Conservation (phyloP, 805 yeast species). For the Kurtzmaniella cleridarum region DNA sequence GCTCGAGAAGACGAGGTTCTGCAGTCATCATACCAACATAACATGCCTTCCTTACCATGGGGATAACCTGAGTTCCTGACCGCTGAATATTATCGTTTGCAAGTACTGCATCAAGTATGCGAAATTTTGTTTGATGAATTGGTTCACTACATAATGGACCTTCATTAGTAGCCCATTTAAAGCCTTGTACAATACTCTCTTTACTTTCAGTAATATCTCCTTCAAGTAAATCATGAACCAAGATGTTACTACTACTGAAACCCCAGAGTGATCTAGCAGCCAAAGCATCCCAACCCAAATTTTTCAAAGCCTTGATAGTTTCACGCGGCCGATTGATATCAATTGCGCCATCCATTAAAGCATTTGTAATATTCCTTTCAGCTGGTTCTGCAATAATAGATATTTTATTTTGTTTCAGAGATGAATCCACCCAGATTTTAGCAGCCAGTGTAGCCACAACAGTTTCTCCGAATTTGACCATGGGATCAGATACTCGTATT, state of each 20-base stretch:
- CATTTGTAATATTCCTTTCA: conserved; percentile 41
- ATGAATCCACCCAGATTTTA: conserved; percentile 52
- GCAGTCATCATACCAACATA: conserved; percentile 77
- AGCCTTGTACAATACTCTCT: conserved; percentile 66
- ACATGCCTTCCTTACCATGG: conserved; percentile 80
- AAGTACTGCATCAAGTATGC: conserved; percentile 56
- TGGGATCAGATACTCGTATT: conserved; percentile 80
- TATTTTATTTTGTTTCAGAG: conserved; percentile 49
- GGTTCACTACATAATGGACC: conserved; percentile 94
- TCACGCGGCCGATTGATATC: conserved; percentile 33
- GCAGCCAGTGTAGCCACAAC: conserved; percentile 60
- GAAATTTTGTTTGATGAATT: conserved; percentile 63
- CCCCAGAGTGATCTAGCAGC: conserved; percentile 81
- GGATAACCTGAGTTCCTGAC: conserved; percentile 66
- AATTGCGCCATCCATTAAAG: conserved; percentile 48
- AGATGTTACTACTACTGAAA: conserved; percentile 61
- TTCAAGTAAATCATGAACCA: conserved; percentile 66
- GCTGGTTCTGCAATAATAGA: conserved; percentile 77
- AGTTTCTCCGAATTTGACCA: conserved; percentile 75
- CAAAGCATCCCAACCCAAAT: conserved; percentile 75
- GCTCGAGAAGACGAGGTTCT: conserved; percentile 76
- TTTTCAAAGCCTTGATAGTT: conserved; percentile 51
- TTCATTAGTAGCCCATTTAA: conserved; percentile 73
- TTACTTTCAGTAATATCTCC: conserved; percentile 47
- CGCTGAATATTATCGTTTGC: conserved; percentile 44